phyloP scores from a whole-genome alignment of 768 basidiomycete genomes.

The Leccinum pellstonianum region DNA sequence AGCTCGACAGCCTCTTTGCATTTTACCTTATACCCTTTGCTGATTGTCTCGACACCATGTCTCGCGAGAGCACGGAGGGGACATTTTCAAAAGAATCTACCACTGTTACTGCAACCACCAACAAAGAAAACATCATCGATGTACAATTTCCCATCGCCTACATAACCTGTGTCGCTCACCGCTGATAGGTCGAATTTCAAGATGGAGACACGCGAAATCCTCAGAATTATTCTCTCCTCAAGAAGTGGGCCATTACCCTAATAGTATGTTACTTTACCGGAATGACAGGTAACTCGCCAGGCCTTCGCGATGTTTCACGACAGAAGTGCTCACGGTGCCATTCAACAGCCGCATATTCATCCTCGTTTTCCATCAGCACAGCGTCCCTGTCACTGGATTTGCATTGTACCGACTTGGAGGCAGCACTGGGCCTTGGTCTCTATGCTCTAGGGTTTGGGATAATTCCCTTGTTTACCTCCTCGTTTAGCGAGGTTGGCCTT shows the following conservation, averaged over 20 bases:
- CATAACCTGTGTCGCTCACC: conserved; percentile 3
- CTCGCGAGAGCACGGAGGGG: conserved; percentile 5
- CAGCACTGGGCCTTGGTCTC: conserved; percentile 47
- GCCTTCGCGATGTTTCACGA: not conserved
- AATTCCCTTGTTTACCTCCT: conserved; percentile 59
- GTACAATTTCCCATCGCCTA: conserved; percentile 1
- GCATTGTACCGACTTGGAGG: conserved; percentile 44
- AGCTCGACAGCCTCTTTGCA: not conserved
- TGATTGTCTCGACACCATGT: conserved; percentile 9
- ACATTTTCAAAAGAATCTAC: conserved; percentile 1
- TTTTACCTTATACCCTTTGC: not conserved
- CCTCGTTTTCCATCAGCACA: conserved; percentile 55
- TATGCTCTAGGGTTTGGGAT: conserved; percentile 62
- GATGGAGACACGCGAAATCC: conserved; percentile 41
- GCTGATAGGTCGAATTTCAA: conserved; percentile 39
- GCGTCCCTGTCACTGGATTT: conserved; percentile 50
- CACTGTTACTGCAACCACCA: not conserved
- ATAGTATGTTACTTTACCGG: conserved; percentile 27
- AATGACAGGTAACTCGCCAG: conserved; percentile 17
- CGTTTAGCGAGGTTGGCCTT: conserved; percentile 54
- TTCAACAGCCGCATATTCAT: conserved; percentile 43
- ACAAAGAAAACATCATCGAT: conserved; percentile 11
- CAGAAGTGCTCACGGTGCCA: not conserved
- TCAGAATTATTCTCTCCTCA: conserved; percentile 33
- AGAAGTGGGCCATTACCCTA: conserved; percentile 42